Evolutionary conservation across 345 rosid genomes (phyloP).

Genomic region (Erucastrum elatum): DNA sequence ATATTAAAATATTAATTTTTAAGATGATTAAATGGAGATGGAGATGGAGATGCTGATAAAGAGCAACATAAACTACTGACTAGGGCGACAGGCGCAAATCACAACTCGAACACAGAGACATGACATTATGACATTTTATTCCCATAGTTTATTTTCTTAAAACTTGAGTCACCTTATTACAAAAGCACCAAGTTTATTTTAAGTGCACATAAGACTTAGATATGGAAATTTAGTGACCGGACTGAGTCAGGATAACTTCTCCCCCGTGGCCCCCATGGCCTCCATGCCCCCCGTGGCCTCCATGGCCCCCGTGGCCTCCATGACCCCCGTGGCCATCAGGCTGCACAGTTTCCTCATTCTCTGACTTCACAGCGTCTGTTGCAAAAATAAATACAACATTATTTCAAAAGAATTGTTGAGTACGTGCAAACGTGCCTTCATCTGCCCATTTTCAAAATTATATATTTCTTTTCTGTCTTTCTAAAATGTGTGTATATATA

Average conservation of each 20-base stretch:
- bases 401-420: background rate
- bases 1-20: no score
- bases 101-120: background rate
- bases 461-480: background rate
- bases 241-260: conserved; percentile 20
- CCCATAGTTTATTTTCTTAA: background rate
- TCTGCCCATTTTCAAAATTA: background rate
- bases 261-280: conserved; percentile 7
- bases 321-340: conserved; percentile 7
- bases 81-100: background rate
- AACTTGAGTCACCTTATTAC: conserved; percentile 13
- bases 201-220: background rate
- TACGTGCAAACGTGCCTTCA: background rate
- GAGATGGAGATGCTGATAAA: background rate
- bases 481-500: no score
- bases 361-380: background rate
- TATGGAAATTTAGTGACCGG: conserved; percentile 3
- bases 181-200: conserved; percentile 22
- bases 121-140: conserved; percentile 6
- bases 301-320: background rate
- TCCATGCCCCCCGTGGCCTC: conserved; percentile 17
- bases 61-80: background rate
- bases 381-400: background rate
- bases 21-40: background rate
- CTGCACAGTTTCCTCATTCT: conserved; percentile 5